A percentile compares a stretch with the other conserved stretches of the same genome.
These are phyloP conservation scores for Apiotrichum sp. DNA, from an alignment of 1,284 basidiomycete species.

Conservation along the genomic window DNA sequence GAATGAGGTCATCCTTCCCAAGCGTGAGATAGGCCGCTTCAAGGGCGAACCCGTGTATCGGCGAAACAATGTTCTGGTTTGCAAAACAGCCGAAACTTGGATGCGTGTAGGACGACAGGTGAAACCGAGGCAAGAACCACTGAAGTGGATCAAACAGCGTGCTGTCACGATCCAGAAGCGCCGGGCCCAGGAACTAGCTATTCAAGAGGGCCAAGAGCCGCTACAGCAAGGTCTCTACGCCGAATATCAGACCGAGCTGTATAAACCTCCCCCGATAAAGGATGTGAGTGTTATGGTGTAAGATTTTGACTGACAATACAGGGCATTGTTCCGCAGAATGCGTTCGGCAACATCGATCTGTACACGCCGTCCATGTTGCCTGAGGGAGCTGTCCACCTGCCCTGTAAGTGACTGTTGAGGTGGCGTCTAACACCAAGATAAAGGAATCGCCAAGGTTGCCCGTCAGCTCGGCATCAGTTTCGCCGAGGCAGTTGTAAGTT, in stretches of 20 bases:
- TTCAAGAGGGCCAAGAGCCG: conserved; percentile 55
- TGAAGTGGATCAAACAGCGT: conserved; percentile 85
- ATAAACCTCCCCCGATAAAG: conserved; percentile 68
- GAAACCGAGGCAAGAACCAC: conserved; percentile 67
- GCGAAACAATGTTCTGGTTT: conserved; percentile 68
- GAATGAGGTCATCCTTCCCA: conserved; percentile 80
- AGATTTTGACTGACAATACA: conserved; percentile 39
- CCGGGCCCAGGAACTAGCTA: conserved; percentile 72
- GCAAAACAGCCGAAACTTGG: conserved; percentile 93
- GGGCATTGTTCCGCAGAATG: conserved; percentile 90
- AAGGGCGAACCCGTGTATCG: conserved; percentile 90
- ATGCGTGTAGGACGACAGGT: conserved; percentile 77
- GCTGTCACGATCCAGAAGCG: conserved; percentile 75
- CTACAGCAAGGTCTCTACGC: conserved; percentile 84
- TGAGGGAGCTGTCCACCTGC: conserved; percentile 74
- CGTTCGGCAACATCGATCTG: conserved; percentile 95
- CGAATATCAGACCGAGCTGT: conserved; percentile 76
- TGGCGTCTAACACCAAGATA: conserved; percentile 53
- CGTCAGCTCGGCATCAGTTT: conserved; percentile 78
- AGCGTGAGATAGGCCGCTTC: conserved; percentile 81
- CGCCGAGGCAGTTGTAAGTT: conserved; percentile 73
- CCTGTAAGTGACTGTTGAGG: conserved; percentile 57
- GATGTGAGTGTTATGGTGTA: conserved; percentile 55
- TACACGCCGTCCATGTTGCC: conserved; percentile 96
- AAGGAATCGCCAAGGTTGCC: conserved; percentile 82